Conservation (phyloP, 805 yeast species). For the Candida silvicultrix region DNA sequence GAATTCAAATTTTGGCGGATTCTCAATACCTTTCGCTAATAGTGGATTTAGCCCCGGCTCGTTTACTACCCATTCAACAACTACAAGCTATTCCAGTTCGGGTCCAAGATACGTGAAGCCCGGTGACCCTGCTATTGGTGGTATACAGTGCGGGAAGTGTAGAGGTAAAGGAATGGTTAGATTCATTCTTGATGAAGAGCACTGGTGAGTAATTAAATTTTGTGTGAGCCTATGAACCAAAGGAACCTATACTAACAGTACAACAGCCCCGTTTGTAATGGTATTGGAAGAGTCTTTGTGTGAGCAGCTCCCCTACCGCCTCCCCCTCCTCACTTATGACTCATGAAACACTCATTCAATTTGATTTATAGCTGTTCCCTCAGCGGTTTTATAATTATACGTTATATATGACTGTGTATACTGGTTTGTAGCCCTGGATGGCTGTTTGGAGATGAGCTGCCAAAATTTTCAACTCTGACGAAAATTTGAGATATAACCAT, state of each 20-base stretch:
- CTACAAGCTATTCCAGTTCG: slow-evolving; percentile 1
- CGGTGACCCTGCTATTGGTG: slow-evolving; percentile 73
- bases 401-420: no score
- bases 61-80: background rate
- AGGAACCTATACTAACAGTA: background rate
- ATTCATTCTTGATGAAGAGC: slow-evolving; percentile 53
- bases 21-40: background rate
- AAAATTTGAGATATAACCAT: background rate
- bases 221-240: no score
- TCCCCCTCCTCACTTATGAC: background rate
- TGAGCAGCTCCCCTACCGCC: background rate
- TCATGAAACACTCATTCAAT: background rate
- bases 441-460: background rate
- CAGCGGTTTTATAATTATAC: no score
- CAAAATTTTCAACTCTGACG: background rate
- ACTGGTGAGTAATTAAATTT: slow-evolving; percentile 74
- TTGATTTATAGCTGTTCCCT: no score
- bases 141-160: slow-evolving; percentile 62
- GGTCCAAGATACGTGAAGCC: slow-evolving; percentile 45
- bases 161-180: slow-evolving; percentile 54
- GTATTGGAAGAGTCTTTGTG: slow-evolving; percentile 1
- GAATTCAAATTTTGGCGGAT: slow-evolving; percentile 3
- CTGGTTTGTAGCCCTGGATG: background rate
- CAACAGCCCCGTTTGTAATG: slow-evolving; percentile 1
- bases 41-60: background rate